Base-by-base conservation (phyloP, 179 eudicot genomes). In the Patellifolia procumbens region DNA sequence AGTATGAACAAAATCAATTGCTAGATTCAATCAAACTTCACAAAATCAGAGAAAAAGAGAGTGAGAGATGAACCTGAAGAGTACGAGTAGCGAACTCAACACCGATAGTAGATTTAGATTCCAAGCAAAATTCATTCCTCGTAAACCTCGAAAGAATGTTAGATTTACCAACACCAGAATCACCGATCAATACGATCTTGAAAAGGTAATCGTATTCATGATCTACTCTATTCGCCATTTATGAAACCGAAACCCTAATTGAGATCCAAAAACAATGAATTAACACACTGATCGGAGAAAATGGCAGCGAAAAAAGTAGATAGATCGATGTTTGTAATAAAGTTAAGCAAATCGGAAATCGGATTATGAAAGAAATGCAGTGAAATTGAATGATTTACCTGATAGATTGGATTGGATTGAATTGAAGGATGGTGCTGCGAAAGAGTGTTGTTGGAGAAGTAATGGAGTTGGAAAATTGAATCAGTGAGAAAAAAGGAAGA, bases 91-190 rank as follows among this genome's bases (percentile, higher is more conserved):
- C 92, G 69, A 89, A 89, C 53, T 87, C 92, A 26, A 89, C 92
- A 34, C 92, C 92, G 24, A 89, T 89, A 34, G 90, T 89, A 20
- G 92, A 89, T 81, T 87, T 89, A 31, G 92, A 89, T 74, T 89
- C 90, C 84, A 87, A 74, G 67, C 89, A 87, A 77, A 88, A 87
- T 81, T 89, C 92, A 73, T 89, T 89, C 79, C 92, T 83, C 46
- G 90, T 89, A 79, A 89, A 89, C 83, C 92, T 82, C 2, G 92
- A 89, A 17, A 89, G 84, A 32, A 89, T 89, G 68, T 89, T 89
- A 11, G 92, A 89, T 89, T 89, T 89, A 4, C 92, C 90, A 29
- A 89, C 92, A 78, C 92, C 92, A 7, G 90, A 89, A 64, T 89
- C 92, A 48, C 92, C 92, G 51, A 89, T 89, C 88, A 87, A 67